These are phyloP conservation scores for Clitoria ternatea DNA, from an alignment of 306 rosid genomes.

Conservation along the genomic window DNA sequence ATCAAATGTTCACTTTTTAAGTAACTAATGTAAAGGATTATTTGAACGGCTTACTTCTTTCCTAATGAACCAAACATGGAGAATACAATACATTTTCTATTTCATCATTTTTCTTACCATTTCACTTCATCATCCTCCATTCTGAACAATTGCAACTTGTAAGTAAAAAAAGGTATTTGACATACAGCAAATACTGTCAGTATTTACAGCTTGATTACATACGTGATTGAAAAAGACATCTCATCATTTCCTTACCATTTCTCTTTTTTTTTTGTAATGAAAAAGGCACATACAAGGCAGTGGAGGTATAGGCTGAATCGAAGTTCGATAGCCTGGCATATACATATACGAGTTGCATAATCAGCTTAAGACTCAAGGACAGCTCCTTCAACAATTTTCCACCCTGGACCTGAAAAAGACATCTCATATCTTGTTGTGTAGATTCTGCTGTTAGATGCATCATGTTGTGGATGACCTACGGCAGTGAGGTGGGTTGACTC, in stretches of 20 bases:
- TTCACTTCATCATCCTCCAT: neutral
- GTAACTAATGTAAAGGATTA: too few species aligned
- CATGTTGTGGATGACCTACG: constrained; percentile 60
- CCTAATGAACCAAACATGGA: neutral
- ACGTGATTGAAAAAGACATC: constrained; percentile 14
- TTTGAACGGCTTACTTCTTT: neutral
- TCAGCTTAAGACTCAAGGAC: constrained; percentile 65
- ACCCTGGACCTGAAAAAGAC: constrained; percentile 61
- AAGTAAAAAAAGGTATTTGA: neutral
- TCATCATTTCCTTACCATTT: too few species aligned
- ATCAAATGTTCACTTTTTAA: too few species aligned
- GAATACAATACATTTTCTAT: neutral
- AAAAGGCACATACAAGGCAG: neutral
- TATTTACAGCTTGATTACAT: constrained; percentile 19
- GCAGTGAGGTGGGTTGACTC: constrained; percentile 70
- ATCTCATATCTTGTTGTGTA: constrained; percentile 88
- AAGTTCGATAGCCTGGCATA: constrained; percentile 21
- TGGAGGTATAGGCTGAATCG: neutral
- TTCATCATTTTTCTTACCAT: neutral
- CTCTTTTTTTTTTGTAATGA: too few species aligned
- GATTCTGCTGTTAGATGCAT: constrained; percentile 61
- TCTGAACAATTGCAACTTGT: neutral
- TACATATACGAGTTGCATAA: constrained; percentile 16
- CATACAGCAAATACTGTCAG: neutral
- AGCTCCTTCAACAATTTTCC: constrained; percentile 93